Percentiles rank a stretch among this genome's conserved stretches.
These are phyloP conservation scores for Hypoxylon sp. DNA, from an alignment of 2,329 filamentous ascomycete species.

Conservation along the genomic window DNA sequence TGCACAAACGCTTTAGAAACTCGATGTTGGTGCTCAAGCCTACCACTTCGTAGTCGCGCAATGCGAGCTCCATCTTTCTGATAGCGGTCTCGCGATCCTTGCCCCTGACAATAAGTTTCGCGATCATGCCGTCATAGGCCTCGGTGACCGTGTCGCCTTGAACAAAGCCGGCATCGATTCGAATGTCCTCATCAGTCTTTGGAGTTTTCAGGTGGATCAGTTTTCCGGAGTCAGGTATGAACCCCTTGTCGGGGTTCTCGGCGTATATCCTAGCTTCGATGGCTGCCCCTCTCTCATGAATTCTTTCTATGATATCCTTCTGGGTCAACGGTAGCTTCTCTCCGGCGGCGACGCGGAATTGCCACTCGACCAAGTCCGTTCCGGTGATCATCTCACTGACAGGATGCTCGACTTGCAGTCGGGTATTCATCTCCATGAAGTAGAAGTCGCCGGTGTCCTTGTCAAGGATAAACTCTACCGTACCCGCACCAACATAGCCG, in stretches of 20 bases:
- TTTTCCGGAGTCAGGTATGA: conserved; percentile 91
- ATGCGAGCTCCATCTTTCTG: conserved; percentile 78
- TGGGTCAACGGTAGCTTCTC: conserved; percentile 65
- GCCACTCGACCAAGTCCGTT: conserved; percentile 89
- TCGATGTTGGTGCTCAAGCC: conserved; percentile 96
- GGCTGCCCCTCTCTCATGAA: conserved; percentile 79
- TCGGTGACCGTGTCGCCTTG: conserved; percentile 91
- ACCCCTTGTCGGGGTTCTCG: conserved; percentile 89
- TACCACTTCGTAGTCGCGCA: conserved; percentile 91
- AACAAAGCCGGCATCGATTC: conserved; percentile 93
- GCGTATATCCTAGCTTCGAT: conserved; percentile 98
- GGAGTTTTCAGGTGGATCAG: conserved; percentile 85
- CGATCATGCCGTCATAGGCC: conserved; percentile 98
- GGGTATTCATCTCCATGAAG: conserved; percentile 85
- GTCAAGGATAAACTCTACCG: conserved; percentile 90
- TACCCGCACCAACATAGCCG: conserved; percentile 87
- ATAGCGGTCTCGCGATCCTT: conserved; percentile 81
- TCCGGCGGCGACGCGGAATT: conserved; percentile 76
- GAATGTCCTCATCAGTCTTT: conserved; percentile 71
- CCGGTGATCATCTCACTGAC: conserved; percentile 79
- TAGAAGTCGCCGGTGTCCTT: conserved; percentile 82
- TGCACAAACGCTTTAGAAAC: conserved; percentile 88
- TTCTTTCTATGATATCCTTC: conserved; percentile 74
- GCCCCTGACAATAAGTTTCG: conserved; percentile 92
- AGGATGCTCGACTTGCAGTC: conserved; percentile 95